Conservation (phyloP, 164 flowering plant genomes). For the Protea cynaroides region DNA sequence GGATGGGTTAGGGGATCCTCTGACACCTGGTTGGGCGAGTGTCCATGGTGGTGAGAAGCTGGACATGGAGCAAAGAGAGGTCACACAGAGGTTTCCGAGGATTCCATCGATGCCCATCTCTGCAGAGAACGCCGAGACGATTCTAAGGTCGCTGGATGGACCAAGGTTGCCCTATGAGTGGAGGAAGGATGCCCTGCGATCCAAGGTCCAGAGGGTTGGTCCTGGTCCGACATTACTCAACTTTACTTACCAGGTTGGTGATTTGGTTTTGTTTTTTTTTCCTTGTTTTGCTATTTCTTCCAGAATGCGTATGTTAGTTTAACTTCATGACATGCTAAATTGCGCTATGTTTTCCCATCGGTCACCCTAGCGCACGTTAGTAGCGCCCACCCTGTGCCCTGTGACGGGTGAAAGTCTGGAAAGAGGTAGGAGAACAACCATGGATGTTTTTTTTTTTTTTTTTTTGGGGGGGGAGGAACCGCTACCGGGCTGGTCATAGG, state of each 20-base stretch:
- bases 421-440: too few species aligned
- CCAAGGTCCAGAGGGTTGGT: slow-evolving; percentile 33
- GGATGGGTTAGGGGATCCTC: slow-evolving; percentile 86
- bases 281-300: too few species aligned
- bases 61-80: slow-evolving; percentile 38
- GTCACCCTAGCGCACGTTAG: slow-evolving; percentile 1
- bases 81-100: slow-evolving; percentile 45
- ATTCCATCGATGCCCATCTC: slow-evolving; percentile 88
- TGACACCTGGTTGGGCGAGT: slow-evolving; percentile 84
- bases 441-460: too few species aligned
- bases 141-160: slow-evolving; percentile 55
- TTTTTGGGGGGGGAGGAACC: too few species aligned
- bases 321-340: not conserved
- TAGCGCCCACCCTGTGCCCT: too few species aligned
- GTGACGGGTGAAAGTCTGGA: too few species aligned
- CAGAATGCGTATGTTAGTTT: slow-evolving; percentile 5
- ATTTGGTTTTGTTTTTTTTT: slow-evolving; percentile 3
- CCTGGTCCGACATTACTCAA: slow-evolving; percentile 66
- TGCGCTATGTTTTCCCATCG: not conserved
- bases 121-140: slow-evolving; percentile 39
- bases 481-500: too few species aligned
- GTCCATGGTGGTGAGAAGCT: slow-evolving; percentile 61
- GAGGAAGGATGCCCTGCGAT: slow-evolving; percentile 29
- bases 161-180: slow-evolving; percentile 45
- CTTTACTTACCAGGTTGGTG: slow-evolving; percentile 65